Percentiles rank a stretch among this genome's conserved stretches.
These are phyloP conservation scores for Pichia exigua DNA, from an alignment of 805 yeast species.

Conservation along the genomic window DNA sequence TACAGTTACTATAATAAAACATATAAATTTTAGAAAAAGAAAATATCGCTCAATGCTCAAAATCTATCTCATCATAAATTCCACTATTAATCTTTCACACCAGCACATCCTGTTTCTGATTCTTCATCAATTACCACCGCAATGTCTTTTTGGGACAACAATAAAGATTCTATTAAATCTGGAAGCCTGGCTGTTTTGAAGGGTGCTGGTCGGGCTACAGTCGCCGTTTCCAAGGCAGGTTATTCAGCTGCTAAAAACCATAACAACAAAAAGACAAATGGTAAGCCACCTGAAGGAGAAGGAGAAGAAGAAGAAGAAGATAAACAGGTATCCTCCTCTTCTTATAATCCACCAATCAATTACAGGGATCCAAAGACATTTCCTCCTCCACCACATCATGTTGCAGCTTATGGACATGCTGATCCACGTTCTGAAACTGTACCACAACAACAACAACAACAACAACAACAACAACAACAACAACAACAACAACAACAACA, in stretches of 20 bases:
- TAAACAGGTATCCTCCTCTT: conserved; percentile 8
- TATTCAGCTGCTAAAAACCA: conserved; percentile 39
- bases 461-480: conserved; percentile 7
- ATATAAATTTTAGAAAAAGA: neutral
- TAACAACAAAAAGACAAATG: conserved; percentile 19
- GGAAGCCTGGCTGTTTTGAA: conserved; percentile 42
- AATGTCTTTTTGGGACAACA: conserved; percentile 42
- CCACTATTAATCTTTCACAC: neutral
- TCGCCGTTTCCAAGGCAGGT: conserved; percentile 40
- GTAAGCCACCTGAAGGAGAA: conserved; percentile 11
- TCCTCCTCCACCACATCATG: conserved; percentile 17
- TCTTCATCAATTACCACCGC: neutral
- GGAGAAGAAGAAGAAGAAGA: neutral
- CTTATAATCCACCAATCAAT: conserved; percentile 14
- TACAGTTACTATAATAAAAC: neutral
- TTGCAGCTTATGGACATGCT: conserved; percentile 5
- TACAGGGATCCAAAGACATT: conserved; percentile 17
- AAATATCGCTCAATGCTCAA: neutral
- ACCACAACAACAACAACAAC: conserved; percentile 1
- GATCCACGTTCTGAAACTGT: conserved; percentile 14
- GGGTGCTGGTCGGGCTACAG: conserved; percentile 46
- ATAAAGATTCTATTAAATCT: conserved; percentile 43
- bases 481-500: conserved; percentile 7
- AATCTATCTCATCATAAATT: neutral
- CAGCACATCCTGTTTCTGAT: no score